Conservation (phyloP, 345 rosid genomes). For the Pseudoturritis turrita region DNA sequence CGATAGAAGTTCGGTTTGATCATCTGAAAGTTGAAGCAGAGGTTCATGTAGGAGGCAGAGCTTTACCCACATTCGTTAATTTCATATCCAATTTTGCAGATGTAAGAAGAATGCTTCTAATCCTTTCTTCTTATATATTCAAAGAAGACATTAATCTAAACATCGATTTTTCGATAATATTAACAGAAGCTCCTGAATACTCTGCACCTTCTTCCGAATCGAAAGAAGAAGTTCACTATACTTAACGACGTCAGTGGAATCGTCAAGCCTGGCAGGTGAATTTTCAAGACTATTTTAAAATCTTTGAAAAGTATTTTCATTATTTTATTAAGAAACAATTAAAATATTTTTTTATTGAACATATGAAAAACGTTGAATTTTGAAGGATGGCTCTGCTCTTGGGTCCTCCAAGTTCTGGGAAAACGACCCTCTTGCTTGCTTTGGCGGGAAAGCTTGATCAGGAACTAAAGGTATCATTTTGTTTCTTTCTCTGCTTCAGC, state of each 20-base stretch:
- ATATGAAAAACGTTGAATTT: background rate
- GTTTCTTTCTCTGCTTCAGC: background rate
- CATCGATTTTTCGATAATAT: background rate
- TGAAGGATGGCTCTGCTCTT: conserved; percentile 66
- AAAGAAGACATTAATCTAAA: background rate
- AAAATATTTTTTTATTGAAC: background rate
- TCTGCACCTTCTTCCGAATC: conserved; percentile 41
- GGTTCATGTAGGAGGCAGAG: conserved; percentile 60
- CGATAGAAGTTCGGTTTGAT: conserved; percentile 84
- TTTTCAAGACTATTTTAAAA: background rate
- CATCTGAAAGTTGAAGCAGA: conserved; percentile 57
- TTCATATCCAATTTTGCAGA: conserved; percentile 44
- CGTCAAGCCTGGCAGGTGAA: conserved; percentile 71
- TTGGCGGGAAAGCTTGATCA: conserved; percentile 73
- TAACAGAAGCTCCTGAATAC: conserved; percentile 32
- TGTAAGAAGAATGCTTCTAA: conserved; percentile 36
- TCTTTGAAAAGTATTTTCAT: background rate
- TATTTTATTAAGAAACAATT: background rate
- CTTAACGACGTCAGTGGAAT: conserved; percentile 68
- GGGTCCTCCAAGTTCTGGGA: conserved; percentile 90
- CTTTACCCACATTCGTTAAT: conserved; percentile 57
- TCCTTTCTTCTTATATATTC: background rate
- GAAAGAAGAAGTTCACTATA: conserved; percentile 50
- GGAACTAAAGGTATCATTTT: conserved; percentile 42
- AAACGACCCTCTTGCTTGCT: conserved; percentile 72